Evolutionary conservation across 2,329 filamentous ascomycete species (phyloP).

Genomic region (Neonectria coccinea): DNA sequence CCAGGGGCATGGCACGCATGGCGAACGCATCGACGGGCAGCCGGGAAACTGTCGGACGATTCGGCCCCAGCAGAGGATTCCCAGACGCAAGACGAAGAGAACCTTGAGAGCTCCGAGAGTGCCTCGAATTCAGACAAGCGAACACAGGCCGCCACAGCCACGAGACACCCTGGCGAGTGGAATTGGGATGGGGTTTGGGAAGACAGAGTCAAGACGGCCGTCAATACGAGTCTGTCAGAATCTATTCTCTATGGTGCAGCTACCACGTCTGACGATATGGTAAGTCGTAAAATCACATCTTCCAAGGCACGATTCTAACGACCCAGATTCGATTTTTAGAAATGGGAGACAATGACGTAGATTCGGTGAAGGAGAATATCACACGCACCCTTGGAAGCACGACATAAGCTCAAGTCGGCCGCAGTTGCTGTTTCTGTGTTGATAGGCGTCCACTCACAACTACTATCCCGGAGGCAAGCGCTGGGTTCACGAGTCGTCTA

Average conservation of each 20-base stretch:
- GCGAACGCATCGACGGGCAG: conserved; percentile 72
- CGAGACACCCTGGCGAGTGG: conserved; percentile 79
- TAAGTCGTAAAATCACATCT: conserved; percentile 57
- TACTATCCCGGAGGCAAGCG: conserved; percentile 13
- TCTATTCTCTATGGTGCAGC: conserved; percentile 78
- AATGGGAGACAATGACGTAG: conserved; percentile 70
- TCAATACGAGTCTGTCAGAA: conserved; percentile 83
- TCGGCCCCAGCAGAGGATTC: conserved; percentile 6
- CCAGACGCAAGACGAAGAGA: conserved; percentile 21
- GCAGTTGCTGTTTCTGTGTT: neutral
- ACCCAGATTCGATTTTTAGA: conserved; percentile 74
- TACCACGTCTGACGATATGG: conserved; percentile 75
- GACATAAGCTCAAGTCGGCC: conserved; percentile 32
- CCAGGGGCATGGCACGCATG: conserved; percentile 95
- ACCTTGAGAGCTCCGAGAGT: conserved; percentile 21
- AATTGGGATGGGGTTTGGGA: conserved; percentile 99
- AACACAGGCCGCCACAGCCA: conserved; percentile 14
- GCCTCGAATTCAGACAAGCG: conserved; percentile 23
- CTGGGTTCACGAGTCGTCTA: neutral
- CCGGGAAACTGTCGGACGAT: conserved; percentile 44
- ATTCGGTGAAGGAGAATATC: conserved; percentile 69
- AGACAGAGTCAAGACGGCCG: conserved; percentile 82
- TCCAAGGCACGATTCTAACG: conserved; percentile 28
- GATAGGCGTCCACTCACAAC: neutral
- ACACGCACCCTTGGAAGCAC: conserved; percentile 60